Conservation (phyloP, 306 rosid genomes). For the Cucumis sativus region DNA sequence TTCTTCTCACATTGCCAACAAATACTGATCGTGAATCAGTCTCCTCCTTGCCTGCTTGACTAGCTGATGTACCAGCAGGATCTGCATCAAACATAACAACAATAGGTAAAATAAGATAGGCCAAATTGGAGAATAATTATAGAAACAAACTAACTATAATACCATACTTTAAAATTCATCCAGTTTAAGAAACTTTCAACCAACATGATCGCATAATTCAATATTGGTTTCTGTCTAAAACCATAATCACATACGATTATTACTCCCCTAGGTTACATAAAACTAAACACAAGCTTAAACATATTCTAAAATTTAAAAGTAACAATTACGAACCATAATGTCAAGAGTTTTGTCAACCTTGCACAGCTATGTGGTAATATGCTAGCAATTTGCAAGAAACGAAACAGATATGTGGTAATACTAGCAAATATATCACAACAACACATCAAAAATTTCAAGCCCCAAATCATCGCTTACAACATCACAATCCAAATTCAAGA, state of each 20-base stretch:
- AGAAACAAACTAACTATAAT: neutral
- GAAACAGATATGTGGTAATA: neutral
- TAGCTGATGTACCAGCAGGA: slow-evolving; percentile 59
- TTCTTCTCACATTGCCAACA: slow-evolving; percentile 82
- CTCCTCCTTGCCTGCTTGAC: slow-evolving; percentile 80
- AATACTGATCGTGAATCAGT: slow-evolving; percentile 70
- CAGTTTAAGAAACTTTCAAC: neutral
- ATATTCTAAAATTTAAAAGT: neutral
- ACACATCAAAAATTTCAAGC: neutral
- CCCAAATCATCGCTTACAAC: neutral
- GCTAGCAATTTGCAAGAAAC: too few species aligned
- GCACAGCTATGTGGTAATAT: too few species aligned
- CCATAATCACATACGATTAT: neutral
- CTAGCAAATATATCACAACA: neutral
- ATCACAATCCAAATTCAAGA: neutral
- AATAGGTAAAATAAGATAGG: neutral
- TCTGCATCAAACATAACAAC: slow-evolving; percentile 19
- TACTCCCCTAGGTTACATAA: neutral
- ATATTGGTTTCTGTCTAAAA: neutral
- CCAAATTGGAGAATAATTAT: neutral
- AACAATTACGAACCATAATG: neutral
- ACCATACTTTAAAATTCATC: neutral
- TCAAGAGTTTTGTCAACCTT: too few species aligned
- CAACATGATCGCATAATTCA: neutral
- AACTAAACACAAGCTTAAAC: neutral